phyloP scores from a whole-genome alignment of 805 yeast genomes.

The Yamadazyma laniorum region DNA sequence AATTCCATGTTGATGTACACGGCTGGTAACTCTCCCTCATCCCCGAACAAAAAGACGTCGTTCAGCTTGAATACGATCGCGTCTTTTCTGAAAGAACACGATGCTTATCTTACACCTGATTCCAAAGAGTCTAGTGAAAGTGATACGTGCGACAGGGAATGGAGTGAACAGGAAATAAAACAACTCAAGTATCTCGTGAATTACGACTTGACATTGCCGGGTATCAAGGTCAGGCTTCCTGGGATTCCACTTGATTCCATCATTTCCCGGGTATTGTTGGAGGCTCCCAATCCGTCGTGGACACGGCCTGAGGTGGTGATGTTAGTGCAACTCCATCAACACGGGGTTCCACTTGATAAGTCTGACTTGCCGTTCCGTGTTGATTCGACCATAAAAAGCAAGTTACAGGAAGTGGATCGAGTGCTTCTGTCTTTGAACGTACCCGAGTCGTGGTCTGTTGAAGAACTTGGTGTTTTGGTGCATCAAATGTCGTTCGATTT shows the following conservation, averaged over 20 bases:
- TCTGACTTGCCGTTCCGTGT: constrained; percentile 3
- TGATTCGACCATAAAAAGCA: background rate
- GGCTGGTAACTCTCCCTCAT: constrained; percentile 2
- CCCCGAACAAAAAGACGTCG: constrained; percentile 1
- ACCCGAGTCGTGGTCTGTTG: constrained; percentile 6
- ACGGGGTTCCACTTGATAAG: background rate
- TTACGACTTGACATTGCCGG: constrained; percentile 13
- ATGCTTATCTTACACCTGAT: constrained; percentile 15
- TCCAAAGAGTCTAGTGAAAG: constrained; percentile 16
- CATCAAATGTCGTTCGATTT: constrained; percentile 12
- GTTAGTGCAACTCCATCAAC: constrained; percentile 3
- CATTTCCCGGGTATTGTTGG: background rate
- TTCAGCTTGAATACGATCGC: constrained; percentile 6
- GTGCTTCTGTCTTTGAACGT: background rate
- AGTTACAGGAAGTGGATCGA: constrained; percentile 1
- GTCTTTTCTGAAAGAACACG: constrained; percentile 2
- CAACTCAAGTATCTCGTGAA: constrained; percentile 6
- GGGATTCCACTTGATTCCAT: constrained; percentile 4
- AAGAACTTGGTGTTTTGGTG: constrained; percentile 12
- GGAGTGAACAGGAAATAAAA: constrained; percentile 8
- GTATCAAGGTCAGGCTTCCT: constrained; percentile 4
- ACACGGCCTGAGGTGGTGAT: constrained; percentile 11
- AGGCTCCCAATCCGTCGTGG: constrained; percentile 1
- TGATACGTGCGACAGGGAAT: constrained; percentile 7
- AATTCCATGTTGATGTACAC: background rate